These are phyloP conservation scores for Lipomyces spencermartinsiae DNA, from an alignment of 805 yeast species.

Conservation along the genomic window DNA sequence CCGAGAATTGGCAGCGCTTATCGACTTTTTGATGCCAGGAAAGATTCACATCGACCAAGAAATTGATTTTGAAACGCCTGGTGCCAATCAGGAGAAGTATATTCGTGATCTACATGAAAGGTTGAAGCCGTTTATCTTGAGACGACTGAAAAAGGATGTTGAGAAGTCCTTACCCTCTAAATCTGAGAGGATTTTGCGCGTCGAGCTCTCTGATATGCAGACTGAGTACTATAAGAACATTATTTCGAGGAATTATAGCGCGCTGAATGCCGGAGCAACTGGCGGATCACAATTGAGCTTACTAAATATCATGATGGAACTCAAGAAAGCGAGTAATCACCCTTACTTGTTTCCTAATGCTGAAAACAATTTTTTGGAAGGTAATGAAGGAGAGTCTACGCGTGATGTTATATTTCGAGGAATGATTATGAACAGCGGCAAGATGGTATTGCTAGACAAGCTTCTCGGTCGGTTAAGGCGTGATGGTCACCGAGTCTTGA, in stretches of 20 bases:
- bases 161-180: conserved; percentile 96
- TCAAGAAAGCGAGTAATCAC: conserved; percentile 96
- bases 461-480: conserved; percentile 79
- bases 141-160: conserved; percentile 95
- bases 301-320: conserved; percentile 90
- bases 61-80: conserved; percentile 90
- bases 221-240: conserved; percentile 95
- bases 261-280: conserved; percentile 82
- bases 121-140: conserved; percentile 87
- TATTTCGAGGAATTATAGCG: conserved; percentile 88
- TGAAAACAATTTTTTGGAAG: conserved; percentile 77
- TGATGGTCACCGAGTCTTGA: conserved; percentile 95
- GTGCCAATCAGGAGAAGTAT: conserved; percentile 83
- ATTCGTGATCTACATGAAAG: conserved; percentile 83
- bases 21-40: conserved; percentile 96
- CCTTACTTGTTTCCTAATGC: conserved; percentile 95
- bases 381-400: conserved; percentile 57
- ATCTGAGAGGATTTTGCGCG: conserved; percentile 92
- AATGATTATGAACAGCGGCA: conserved; percentile 95
- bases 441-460: conserved; percentile 95
- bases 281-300: conserved; percentile 81
- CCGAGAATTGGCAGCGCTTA: conserved; percentile 92
- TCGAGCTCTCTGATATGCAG: conserved; percentile 92
- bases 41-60: conserved; percentile 88
- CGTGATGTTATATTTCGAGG: conserved; percentile 88